Percentiles rank a stretch among this genome's conserved stretches.
Evolutionary conservation across 176 grass and related monocot genomes (phyloP).

Genomic region (Triticum timopheevii): DNA sequence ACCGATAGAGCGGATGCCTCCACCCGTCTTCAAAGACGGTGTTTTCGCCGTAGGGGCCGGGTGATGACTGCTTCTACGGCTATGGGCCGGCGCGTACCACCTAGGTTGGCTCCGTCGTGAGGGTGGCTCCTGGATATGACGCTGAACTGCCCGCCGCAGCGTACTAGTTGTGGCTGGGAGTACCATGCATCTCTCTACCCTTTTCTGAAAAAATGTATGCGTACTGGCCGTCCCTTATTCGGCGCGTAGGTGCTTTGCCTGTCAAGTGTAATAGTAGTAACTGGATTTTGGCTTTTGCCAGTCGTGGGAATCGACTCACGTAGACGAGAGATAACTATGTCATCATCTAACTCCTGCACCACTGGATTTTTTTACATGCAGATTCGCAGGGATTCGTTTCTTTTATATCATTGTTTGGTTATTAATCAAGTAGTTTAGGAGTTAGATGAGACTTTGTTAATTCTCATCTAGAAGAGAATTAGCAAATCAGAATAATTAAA

Average conservation of each 20-base stretch:
- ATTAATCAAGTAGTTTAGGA: too few species aligned
- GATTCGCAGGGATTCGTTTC: too few species aligned
- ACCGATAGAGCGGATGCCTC: too few species aligned
- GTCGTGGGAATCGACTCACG: not conserved
- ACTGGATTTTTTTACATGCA: too few species aligned
- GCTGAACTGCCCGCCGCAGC: not conserved
- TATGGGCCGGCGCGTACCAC: not conserved
- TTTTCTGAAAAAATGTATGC: not conserved
- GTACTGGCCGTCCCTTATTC: not conserved
- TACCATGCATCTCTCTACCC: not conserved
- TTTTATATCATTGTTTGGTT: too few species aligned
- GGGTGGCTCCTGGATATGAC: not conserved
- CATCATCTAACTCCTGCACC: too few species aligned
- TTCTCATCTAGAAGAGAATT: too few species aligned
- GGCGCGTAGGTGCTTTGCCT: not conserved
- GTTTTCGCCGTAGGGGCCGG: too few species aligned
- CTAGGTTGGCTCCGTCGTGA: not conserved
- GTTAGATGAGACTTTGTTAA: too few species aligned
- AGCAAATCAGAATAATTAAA: too few species aligned
- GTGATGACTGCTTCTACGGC: not conserved
- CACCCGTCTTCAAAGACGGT: too few species aligned
- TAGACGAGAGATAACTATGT: too few species aligned
- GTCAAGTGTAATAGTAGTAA: not conserved
- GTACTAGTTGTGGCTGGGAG: not conserved
- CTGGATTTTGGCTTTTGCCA: not conserved